Evolutionary conservation across 805 yeast genomes (phyloP).

Genomic region (Suhomyces kilbournensis): DNA sequence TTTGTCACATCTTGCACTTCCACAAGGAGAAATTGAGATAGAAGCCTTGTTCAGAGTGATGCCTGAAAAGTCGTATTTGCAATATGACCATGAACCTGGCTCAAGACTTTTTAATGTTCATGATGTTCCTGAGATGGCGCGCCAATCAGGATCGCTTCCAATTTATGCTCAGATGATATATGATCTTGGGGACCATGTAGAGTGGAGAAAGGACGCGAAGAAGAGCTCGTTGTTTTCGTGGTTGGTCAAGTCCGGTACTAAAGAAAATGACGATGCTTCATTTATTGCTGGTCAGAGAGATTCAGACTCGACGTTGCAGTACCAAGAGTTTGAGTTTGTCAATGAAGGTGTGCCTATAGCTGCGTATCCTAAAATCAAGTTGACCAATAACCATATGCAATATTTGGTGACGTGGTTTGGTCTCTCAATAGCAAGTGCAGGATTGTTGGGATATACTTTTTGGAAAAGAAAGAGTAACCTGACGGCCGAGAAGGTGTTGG

Average conservation of each 20-base stretch:
- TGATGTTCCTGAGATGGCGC: constrained; percentile 80
- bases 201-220: constrained; percentile 27
- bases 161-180: constrained; percentile 73
- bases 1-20: constrained; percentile 68
- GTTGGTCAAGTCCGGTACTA: background rate
- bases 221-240: constrained; percentile 12
- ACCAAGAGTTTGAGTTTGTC: constrained; percentile 52
- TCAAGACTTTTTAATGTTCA: constrained; percentile 72
- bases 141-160: constrained; percentile 62
- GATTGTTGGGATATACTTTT: constrained; percentile 48
- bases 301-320: constrained; percentile 33
- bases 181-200: constrained; percentile 65
- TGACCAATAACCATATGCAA: constrained; percentile 87
- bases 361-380: constrained; percentile 70
- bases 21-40: constrained; percentile 67
- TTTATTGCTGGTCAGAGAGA: constrained; percentile 19
- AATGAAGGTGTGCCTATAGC: constrained; percentile 91
- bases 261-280: constrained; percentile 11
- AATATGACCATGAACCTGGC: constrained; percentile 67
- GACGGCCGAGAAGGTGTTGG: constrained; percentile 39
- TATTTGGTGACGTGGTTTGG: constrained; percentile 96
- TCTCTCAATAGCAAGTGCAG: constrained; percentile 66
- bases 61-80: constrained; percentile 57
- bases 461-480: constrained; percentile 27
- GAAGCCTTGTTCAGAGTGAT: constrained; percentile 72